Conservation (phyloP, 192 early-diverging fungal genomes). For the Phlyctochytrium planicorne region DNA sequence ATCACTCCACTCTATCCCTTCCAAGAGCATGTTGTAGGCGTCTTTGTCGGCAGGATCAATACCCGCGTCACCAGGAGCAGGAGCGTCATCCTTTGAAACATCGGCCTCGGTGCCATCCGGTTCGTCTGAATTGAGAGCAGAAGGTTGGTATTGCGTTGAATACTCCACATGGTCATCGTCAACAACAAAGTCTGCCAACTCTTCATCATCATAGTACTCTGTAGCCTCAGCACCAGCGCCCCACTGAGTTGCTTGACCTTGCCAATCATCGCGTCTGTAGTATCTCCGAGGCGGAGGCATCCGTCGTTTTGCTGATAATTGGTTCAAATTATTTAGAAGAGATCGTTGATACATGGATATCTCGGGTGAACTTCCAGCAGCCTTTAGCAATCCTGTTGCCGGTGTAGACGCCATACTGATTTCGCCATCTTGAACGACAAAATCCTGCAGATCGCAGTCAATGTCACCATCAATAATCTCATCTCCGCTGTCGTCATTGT, state of each 20-base stretch:
- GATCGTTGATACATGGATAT: conserved; percentile 21
- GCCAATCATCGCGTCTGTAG: conserved; percentile 19
- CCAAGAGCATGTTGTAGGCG: too few species aligned
- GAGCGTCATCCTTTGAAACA: too few species aligned
- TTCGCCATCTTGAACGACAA: conserved; percentile 25
- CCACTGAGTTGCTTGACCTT: conserved; percentile 17
- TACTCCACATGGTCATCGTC: too few species aligned
- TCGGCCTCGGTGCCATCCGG: too few species aligned
- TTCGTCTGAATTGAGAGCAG: too few species aligned
- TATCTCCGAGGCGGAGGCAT: neutral
- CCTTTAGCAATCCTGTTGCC: neutral
- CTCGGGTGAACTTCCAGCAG: conserved; percentile 13
- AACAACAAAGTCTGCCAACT: conserved; percentile 21
- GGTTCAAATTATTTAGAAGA: conserved; percentile 5
- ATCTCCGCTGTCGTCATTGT: conserved; percentile 15
- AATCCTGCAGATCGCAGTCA: conserved; percentile 28
- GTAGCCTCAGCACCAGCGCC: conserved; percentile 24
- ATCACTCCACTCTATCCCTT: too few species aligned
- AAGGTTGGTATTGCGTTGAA: too few species aligned
- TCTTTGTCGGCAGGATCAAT: too few species aligned
- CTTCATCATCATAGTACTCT: conserved; percentile 28
- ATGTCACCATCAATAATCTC: conserved; percentile 15
- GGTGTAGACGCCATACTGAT: conserved; percentile 2
- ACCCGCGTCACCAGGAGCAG: too few species aligned
- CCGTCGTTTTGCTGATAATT: conserved; percentile 9